phyloP scores from a whole-genome alignment of 495 filamentous ascomycete species.

The Hypoxylon subgilvum region DNA sequence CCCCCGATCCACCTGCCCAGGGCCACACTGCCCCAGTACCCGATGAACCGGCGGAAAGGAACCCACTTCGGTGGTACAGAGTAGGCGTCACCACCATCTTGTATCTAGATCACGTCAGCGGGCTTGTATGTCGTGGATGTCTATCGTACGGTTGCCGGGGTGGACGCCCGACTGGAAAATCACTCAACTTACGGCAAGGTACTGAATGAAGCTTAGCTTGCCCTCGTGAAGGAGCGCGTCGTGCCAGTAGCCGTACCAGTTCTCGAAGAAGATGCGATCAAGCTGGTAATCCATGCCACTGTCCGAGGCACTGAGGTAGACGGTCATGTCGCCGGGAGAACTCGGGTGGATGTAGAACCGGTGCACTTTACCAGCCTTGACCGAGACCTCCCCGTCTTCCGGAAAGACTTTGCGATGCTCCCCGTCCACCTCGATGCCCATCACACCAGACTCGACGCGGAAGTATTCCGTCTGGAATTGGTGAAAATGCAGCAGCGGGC shows the following conservation, averaged over 20 bases:
- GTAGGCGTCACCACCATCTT: conserved; percentile 48
- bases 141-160: no score
- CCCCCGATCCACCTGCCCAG: conserved; percentile 53
- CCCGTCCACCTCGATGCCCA: conserved; percentile 39
- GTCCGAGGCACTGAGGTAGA: conserved; percentile 4
- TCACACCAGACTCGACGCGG: conserved; percentile 30
- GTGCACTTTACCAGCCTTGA: conserved; percentile 38
- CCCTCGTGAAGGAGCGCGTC: conserved; percentile 41
- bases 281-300: conserved; percentile 13
- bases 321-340: conserved; percentile 9
- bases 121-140: no score
- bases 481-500: conserved; percentile 46
- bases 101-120: conserved; percentile 34
- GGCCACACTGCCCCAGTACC: conserved; percentile 42
- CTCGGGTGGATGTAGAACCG: conserved; percentile 31
- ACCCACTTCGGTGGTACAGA: conserved; percentile 44
- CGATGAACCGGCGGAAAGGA: conserved; percentile 40
- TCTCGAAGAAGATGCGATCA: conserved; percentile 54
- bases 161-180: no score
- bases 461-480: conserved; percentile 44
- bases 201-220: conserved; percentile 44
- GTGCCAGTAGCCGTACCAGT: conserved; percentile 55
- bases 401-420: conserved; percentile 12
- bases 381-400: conserved; percentile 38
- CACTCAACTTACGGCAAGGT: conserved; percentile 44